Evolutionary conservation across 164 flowering plant genomes (phyloP).

Genomic region (Chimonanthus praecox): DNA sequence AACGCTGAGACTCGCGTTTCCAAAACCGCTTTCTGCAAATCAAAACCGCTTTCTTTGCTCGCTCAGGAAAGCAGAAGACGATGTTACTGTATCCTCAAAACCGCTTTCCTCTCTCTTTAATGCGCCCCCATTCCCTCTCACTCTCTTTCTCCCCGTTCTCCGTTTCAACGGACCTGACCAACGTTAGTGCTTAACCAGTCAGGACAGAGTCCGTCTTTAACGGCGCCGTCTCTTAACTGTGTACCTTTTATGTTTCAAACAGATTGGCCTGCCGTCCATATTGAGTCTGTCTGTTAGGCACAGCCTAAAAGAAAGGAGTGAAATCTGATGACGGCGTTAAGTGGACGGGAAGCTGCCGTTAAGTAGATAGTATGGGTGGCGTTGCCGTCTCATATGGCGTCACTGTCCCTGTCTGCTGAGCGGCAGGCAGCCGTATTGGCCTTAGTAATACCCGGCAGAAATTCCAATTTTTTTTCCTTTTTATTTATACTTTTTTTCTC

Average conservation of each 20-base stretch:
- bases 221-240: background rate
- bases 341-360: background rate
- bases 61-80: conserved; percentile 1
- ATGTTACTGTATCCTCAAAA: conserved; percentile 6
- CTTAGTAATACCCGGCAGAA: conserved; percentile 1
- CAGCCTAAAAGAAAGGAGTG: too few relatives aligned
- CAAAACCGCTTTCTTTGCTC: conserved; percentile 1
- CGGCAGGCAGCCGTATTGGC: conserved; percentile 32
- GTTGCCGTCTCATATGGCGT: conserved; percentile 12
- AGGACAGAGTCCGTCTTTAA: background rate
- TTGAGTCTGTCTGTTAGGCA: too few relatives aligned
- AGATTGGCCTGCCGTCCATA: too few relatives aligned
- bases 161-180: background rate
- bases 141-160: background rate
- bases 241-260: too few relatives aligned
- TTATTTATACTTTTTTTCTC: background rate
- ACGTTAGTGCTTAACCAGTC: background rate
- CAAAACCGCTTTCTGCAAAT: background rate
- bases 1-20: background rate
- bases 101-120: background rate
- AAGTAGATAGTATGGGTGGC: background rate
- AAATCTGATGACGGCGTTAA: too few relatives aligned
- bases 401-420: conserved; percentile 24
- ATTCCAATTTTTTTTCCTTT: background rate
- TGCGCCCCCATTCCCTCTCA: background rate